These are phyloP conservation scores for Cenchrus fungigraminus DNA, from an alignment of 176 grass and related monocot genomes.

Conservation along the genomic window DNA sequence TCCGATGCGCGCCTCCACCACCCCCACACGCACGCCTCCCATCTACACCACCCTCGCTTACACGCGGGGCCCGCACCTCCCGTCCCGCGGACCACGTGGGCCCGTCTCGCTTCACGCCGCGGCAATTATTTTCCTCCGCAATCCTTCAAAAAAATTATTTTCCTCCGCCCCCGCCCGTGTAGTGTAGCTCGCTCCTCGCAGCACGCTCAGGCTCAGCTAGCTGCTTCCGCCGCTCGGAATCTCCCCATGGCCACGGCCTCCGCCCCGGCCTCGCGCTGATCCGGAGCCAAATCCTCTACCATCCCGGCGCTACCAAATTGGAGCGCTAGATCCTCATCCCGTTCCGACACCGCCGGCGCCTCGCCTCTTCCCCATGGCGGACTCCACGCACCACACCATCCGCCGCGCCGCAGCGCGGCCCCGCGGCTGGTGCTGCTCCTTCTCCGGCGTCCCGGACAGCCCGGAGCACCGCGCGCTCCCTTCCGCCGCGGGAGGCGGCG, in stretches of 20 bases:
- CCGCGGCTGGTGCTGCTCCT: conserved; percentile 81
- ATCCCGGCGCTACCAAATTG: neutral
- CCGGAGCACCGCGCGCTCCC: conserved; percentile 52
- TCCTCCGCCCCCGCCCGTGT: neutral
- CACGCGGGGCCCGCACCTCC: neutral
- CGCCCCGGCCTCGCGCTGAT: neutral
- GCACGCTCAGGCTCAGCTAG: neutral
- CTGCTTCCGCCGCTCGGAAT: neutral
- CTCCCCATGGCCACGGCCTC: conserved; percentile 43
- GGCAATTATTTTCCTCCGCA: conserved; percentile 14
- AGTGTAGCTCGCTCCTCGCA: neutral
- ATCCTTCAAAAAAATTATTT: too few relatives aligned
- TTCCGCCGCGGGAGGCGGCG: neutral
- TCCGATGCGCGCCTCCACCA: conserved; percentile 4
- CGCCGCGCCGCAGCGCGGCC: conserved; percentile 39
- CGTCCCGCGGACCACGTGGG: neutral
- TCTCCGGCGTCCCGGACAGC: conserved; percentile 52
- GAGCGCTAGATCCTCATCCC: conserved; percentile 19
- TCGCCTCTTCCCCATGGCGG: conserved; percentile 17
- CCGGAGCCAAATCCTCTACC: conserved; percentile 10
- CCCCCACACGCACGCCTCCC: neutral
- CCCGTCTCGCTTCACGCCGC: conserved; percentile 18
- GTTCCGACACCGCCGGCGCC: neutral
- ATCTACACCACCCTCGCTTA: neutral
- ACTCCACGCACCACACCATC: conserved; percentile 43